Base-by-base conservation (phyloP, 192 early-diverging fungal species). In the Chytriomyces hyalinus region DNA sequence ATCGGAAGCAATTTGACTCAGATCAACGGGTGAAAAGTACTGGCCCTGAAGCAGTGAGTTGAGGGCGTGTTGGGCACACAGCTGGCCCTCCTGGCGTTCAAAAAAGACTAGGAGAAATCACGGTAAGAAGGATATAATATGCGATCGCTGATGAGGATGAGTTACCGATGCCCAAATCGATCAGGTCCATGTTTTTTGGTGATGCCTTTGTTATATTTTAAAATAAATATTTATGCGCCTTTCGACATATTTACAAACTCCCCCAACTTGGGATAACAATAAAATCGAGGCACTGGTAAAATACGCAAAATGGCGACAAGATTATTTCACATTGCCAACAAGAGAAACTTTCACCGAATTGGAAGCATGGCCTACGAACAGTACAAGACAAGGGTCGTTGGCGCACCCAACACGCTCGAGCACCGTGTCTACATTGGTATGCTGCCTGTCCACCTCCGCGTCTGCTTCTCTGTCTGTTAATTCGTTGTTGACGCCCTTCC, bases 371-470 rank as follows among this genome's bases (percentile, higher is more conserved):
- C 53, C 53, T 57, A n/a, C 53, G 53, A 57, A 20, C 53, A 64
- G 22, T 95, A 91, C 88, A 90, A 90, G 65, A 90, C 93, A 81
- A 92, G 96, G 76, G 86, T 91, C 63, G 89, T 97, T 69, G 95
- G 94, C 69, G 90, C 93, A 63, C 89, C 92, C 79, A 92, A 96
- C 93, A 88, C 93, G 26, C 86, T 95, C 49, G 96, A 98, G 72
- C 89, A 95, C 90, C 90, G 94, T 71, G 89, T 97, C 75, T 98
- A 84, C 84, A 90, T 93, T 85, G 93, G 94, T 95, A 86, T 65
- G 73, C 61, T n/a, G 3, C 36, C 36, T 2, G 2, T 36, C 1
- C 36, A 0, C 24, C 24, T 26, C 24, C 24, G 24, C 36, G 0
- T 36, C 36, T 36, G 36, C 36, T 20, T 0, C 53, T 20, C 15